phyloP scores from a whole-genome alignment of 768 basidiomycete species.

The Macrolepiota albuminosa region DNA sequence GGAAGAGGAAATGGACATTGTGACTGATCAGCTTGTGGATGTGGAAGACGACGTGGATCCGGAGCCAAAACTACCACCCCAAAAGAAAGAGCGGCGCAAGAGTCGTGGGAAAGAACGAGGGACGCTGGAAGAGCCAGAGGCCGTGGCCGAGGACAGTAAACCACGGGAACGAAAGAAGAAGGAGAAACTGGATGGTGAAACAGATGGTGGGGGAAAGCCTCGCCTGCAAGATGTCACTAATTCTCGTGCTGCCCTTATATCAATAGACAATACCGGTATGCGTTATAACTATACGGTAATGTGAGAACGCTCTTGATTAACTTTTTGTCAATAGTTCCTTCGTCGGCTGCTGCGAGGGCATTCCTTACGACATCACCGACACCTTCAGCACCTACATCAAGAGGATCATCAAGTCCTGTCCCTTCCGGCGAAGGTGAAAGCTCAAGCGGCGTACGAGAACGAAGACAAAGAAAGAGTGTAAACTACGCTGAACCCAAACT shows the following conservation, averaged over 20 bases:
- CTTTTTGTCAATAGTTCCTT: constrained; percentile 11
- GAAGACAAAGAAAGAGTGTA: constrained; percentile 66
- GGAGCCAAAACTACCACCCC: constrained; percentile 13
- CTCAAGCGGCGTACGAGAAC: constrained; percentile 43
- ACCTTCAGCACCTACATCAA: constrained; percentile 42
- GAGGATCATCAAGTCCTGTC: constrained; percentile 40
- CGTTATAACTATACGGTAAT: not conserved
- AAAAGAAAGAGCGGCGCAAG: constrained; percentile 46
- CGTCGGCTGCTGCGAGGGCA: constrained; percentile 10
- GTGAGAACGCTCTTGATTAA: not conserved
- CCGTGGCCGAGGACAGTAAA: constrained; percentile 9
- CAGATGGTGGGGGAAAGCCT: constrained; percentile 36
- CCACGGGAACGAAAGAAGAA: constrained; percentile 31
- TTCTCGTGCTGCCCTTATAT: constrained; percentile 39
- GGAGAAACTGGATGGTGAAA: constrained; percentile 26
- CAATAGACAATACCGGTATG: constrained; percentile 41
- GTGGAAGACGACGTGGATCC: constrained; percentile 31
- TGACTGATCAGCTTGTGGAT: constrained; percentile 27
- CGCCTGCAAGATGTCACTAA: constrained; percentile 66
- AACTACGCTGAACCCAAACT: constrained; percentile 88
- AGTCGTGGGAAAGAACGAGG: constrained; percentile 39
- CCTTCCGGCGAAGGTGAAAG: constrained; percentile 31
- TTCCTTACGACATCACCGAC: constrained; percentile 30
- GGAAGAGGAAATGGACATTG: constrained; percentile 44
- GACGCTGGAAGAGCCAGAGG: constrained; percentile 22